phyloP scores from a whole-genome alignment of 441 rosid genomes.

The Mallotus japonicus region DNA sequence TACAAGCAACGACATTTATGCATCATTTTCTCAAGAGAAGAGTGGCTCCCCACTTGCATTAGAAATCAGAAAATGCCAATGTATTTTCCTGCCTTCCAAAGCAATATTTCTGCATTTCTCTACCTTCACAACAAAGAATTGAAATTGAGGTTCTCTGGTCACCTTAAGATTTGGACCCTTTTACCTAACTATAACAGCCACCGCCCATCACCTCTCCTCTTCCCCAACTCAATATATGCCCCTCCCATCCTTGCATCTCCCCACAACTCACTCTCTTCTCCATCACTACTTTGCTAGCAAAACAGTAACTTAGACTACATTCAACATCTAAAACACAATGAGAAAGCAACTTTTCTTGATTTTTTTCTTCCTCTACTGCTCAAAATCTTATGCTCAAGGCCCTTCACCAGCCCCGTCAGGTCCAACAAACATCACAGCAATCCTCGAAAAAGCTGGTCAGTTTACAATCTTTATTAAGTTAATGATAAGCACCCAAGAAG shows the following conservation, averaged over 20 bases:
- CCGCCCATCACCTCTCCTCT: conserved; percentile 3
- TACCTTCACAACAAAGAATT: conserved; percentile 30
- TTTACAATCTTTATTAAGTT: conserved; percentile 65
- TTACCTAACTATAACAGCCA: conserved; percentile 42
- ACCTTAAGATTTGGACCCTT: conserved; percentile 31
- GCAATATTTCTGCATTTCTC: conserved; percentile 34
- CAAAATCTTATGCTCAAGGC: conserved; percentile 41
- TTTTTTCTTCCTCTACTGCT: conserved; percentile 27
- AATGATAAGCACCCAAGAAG: conserved; percentile 57
- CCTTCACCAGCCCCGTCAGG: conserved; percentile 49
- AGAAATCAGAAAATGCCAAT: background rate
- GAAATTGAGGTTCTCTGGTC: conserved; percentile 26
- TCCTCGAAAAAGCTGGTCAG: conserved; percentile 83
- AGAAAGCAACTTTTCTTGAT: conserved; percentile 30
- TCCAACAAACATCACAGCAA: conserved; percentile 61
- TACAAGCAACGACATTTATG: conserved; percentile 25
- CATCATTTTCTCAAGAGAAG: background rate
- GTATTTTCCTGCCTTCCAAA: conserved; percentile 34
- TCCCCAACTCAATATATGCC: conserved; percentile 19
- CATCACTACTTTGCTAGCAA: background rate
- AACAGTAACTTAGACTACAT: conserved; percentile 2
- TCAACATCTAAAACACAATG: conserved; percentile 23
- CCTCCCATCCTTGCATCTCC: background rate
- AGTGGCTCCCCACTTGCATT: conserved; percentile 13
- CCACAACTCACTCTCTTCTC: conserved; percentile 14